phyloP scores from a whole-genome alignment of 2,329 filamentous ascomycete species.

The Monilinia laxa region DNA sequence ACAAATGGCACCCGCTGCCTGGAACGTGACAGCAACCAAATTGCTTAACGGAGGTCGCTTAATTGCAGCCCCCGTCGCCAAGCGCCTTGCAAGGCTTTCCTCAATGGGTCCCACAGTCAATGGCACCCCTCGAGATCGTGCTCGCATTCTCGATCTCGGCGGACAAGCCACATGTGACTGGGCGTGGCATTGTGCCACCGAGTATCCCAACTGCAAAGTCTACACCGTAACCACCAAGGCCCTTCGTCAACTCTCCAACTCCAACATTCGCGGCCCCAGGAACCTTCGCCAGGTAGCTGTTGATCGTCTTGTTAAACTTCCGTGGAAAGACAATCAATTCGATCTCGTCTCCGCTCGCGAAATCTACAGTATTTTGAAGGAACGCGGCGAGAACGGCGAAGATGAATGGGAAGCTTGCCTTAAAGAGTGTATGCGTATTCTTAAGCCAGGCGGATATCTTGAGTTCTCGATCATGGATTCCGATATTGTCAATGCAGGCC shows the following conservation, averaged over 20 bases:
- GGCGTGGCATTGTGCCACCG: slow-evolving; percentile 89
- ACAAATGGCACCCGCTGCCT: slow-evolving; percentile 63
- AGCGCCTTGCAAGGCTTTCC: slow-evolving; percentile 57
- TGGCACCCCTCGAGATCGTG: slow-evolving; percentile 51
- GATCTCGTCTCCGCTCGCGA: slow-evolving; percentile 89
- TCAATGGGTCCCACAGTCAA: slow-evolving; percentile 48
- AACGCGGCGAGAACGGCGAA: slow-evolving; percentile 61
- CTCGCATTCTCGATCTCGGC: slow-evolving; percentile 80
- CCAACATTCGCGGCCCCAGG: slow-evolving; percentile 74
- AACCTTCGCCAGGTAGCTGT: slow-evolving; percentile 87
- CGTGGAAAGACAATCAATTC: slow-evolving; percentile 83
- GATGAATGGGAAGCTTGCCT: slow-evolving; percentile 90
- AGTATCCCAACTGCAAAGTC: slow-evolving; percentile 81
- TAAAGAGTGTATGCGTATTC: slow-evolving; percentile 80
- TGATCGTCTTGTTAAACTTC: slow-evolving; percentile 72
- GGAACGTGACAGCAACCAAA: slow-evolving; percentile 62
- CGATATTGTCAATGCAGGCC: slow-evolving; percentile 82
- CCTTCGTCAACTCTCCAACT: slow-evolving; percentile 67
- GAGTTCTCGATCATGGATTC: slow-evolving; percentile 90
- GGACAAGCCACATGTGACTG: slow-evolving; percentile 85
- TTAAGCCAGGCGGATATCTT: slow-evolving; percentile 86
- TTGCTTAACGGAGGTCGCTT: slow-evolving; percentile 64
- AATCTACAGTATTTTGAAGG: slow-evolving; percentile 80
- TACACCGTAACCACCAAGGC: slow-evolving; percentile 82
- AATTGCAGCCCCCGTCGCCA: slow-evolving; percentile 62